Percentiles rank a stretch among this genome's conserved stretches.
Conservation (phyloP, 805 yeast species). For the Candida loeiensis region DNA sequence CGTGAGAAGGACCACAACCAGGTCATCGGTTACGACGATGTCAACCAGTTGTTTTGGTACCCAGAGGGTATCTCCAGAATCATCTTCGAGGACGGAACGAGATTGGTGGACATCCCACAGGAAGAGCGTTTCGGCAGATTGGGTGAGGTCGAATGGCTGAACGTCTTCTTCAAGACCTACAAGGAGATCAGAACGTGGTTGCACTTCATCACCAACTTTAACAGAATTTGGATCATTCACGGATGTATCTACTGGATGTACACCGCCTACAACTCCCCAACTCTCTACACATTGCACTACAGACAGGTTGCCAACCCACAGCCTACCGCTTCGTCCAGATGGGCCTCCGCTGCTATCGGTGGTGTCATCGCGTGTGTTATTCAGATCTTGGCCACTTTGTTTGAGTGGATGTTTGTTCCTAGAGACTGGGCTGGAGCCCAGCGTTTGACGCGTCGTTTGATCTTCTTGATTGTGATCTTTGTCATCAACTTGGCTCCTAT, state of each 20-base stretch:
- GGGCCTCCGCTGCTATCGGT: slow-evolving; percentile 92
- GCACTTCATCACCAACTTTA: slow-evolving; percentile 90
- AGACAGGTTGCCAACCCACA: slow-evolving; percentile 76
- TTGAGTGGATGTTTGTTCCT: slow-evolving; percentile 96
- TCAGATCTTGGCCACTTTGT: slow-evolving; percentile 81
- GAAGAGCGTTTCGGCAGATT: slow-evolving; percentile 85
- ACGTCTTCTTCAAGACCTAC: slow-evolving; percentile 93
- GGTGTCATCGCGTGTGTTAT: slow-evolving; percentile 82
- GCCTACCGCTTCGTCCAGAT: slow-evolving; percentile 85
- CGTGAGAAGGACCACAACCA: slow-evolving; percentile 83
- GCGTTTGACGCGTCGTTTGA: slow-evolving; percentile 82
- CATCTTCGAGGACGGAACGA: slow-evolving; percentile 84
- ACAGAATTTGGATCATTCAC: slow-evolving; percentile 97
- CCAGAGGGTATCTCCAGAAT: slow-evolving; percentile 97
- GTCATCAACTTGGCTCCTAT: slow-evolving; percentile 79
- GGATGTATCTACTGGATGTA: slow-evolving; percentile 91
- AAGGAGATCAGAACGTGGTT: slow-evolving; percentile 97
- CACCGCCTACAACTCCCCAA: slow-evolving; percentile 87
- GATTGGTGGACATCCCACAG: slow-evolving; percentile 84
- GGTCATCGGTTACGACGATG: slow-evolving; percentile 93
- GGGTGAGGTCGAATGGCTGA: slow-evolving; percentile 90
- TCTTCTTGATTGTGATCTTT: slow-evolving; percentile 66
- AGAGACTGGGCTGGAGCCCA: slow-evolving; percentile 99
- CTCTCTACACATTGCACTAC: slow-evolving; percentile 84
- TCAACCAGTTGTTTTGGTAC: slow-evolving; percentile 98